Percentiles rank a stretch among this genome's conserved stretches.
Evolutionary conservation across 2,329 filamentous ascomycete genomes (phyloP).

Genomic region (Graphium sp.): DNA sequence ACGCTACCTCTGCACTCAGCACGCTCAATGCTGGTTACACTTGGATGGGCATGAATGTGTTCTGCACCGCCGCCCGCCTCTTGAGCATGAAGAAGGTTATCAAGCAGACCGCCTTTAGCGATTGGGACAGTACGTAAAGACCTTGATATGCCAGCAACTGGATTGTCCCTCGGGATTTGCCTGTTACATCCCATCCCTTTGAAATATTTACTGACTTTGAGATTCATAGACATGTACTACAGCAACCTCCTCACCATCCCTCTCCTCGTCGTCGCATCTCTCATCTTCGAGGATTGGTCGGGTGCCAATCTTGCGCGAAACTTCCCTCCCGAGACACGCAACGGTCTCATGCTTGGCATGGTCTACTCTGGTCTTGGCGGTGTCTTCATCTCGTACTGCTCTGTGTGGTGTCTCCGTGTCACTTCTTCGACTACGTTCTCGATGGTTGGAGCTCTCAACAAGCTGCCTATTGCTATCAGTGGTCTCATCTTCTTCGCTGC

Average conservation of each 20-base stretch:
- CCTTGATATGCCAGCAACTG: no score
- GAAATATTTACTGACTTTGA: neutral
- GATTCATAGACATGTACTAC: slow-evolving; percentile 98
- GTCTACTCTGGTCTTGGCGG: slow-evolving; percentile 83
- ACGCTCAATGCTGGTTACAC: slow-evolving; percentile 89
- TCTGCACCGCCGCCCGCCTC: slow-evolving; percentile 82
- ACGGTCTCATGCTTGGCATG: slow-evolving; percentile 72
- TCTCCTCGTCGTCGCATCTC: slow-evolving; percentile 65
- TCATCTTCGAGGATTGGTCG: slow-evolving; percentile 87
- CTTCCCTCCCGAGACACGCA: slow-evolving; percentile 72
- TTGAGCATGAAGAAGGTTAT: slow-evolving; percentile 95
- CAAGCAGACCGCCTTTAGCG: slow-evolving; percentile 99
- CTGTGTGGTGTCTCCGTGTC: slow-evolving; percentile 94
- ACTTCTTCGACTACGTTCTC: slow-evolving; percentile 97
- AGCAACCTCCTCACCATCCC: slow-evolving; percentile 97
- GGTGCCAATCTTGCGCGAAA: slow-evolving; percentile 66
- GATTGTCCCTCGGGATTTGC: no score
- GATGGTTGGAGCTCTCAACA: slow-evolving; percentile 97
- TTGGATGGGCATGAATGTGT: slow-evolving; percentile 96
- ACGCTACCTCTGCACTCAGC: slow-evolving; percentile 60
- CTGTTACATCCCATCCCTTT: slow-evolving; percentile 1
- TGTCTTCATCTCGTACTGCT: slow-evolving; percentile 99
- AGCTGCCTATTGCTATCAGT: slow-evolving; percentile 85
- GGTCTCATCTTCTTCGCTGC: slow-evolving; percentile 92
- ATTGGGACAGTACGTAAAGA: slow-evolving; percentile 78